Evolutionary conservation across 495 filamentous ascomycete genomes (phyloP), one percentile per base, ranked within the genome.

Genomic region (Aspergillus conjunctus): DNA sequence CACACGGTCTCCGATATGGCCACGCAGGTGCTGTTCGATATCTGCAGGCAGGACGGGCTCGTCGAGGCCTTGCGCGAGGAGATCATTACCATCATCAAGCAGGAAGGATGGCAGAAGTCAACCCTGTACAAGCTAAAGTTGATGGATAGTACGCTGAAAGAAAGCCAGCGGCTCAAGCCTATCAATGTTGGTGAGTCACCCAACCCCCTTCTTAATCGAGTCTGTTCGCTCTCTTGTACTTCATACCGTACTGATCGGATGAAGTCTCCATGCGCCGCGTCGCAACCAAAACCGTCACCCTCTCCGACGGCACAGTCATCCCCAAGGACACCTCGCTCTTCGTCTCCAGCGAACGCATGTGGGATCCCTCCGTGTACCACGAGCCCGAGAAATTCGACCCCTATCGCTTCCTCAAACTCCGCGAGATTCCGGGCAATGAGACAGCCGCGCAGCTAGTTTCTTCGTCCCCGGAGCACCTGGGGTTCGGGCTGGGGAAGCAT

Each of bases 61-160:
- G 56, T 73, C 10, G 56, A 74, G 17, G 62, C 65, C 21, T 67
- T 81, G 30, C 67, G 77, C 4, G 60, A 78, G 9, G 79, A 80
- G 66, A 69, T 78, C 48, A 61, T 69, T 41, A 61, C 68, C 32
- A 77, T 78, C 15, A 65, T 75, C 22, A 59, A 64, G 33, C 56
- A 69, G 46, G 48, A 74, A 15, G 73, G 74, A 7, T 77, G 73
- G 72, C 68, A 67, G 12, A 78, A 75, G 62, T 69, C 66, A 22
- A 67, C 71, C 0, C 30, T 80, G 12, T 68, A 71, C 31, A 72
- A 79, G 30, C 71, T 81, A 15, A 68, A 69, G 63, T 64, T 78
- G 15, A 74, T 81, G 72, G 79, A 81, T 45, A 79, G 77, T 62
- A 71, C 77, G 30, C 45, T 81, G 60, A 80, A 77, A 56, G 79